These are phyloP conservation scores for Aureobasidium mangrovei DNA, from an alignment of 2,329 filamentous ascomycete genomes.

Conservation along the genomic window DNA sequence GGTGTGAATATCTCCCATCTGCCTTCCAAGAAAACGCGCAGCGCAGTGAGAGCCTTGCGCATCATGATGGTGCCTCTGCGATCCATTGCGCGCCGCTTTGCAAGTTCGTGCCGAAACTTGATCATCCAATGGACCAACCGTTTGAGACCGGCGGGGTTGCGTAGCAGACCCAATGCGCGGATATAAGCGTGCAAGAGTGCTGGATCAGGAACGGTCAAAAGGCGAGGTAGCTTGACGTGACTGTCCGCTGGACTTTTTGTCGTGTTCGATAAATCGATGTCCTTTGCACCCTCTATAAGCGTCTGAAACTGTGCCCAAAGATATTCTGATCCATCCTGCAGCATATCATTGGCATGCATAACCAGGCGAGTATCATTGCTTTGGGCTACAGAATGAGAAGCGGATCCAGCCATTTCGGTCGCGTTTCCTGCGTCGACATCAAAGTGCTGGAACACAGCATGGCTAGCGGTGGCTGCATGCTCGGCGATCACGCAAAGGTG, in stretches of 20 bases:
- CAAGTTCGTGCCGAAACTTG: slow-evolving; percentile 34
- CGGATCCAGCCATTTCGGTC: not conserved
- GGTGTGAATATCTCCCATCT: slow-evolving; percentile 15
- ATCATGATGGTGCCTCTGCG: slow-evolving; percentile 26
- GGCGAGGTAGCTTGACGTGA: slow-evolving; percentile 18
- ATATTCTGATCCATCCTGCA: not conserved
- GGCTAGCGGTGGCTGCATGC: slow-evolving; percentile 23
- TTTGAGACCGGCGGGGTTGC: slow-evolving; percentile 51
- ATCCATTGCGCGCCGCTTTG: slow-evolving; percentile 20
- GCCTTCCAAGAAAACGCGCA: slow-evolving; percentile 35
- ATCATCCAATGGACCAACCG: slow-evolving; percentile 52
- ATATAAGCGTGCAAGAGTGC: slow-evolving; percentile 51
- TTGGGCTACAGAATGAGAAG: not conserved
- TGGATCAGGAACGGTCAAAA: slow-evolving; percentile 39
- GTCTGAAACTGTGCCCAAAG: slow-evolving; percentile 12
- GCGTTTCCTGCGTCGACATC: not conserved
- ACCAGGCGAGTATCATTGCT: not conserved
- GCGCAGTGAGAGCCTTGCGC: slow-evolving; percentile 30
- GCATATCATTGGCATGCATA: not conserved
- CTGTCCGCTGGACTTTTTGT: not conserved
- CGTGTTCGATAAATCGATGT: not conserved
- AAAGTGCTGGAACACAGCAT: not conserved
- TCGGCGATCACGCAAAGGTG: slow-evolving; percentile 27
- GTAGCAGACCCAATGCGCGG: slow-evolving; percentile 52
- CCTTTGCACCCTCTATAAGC: slow-evolving; percentile 8